Base-by-base conservation (phyloP, 441 rosid species). In the Erodium texanum region DNA sequence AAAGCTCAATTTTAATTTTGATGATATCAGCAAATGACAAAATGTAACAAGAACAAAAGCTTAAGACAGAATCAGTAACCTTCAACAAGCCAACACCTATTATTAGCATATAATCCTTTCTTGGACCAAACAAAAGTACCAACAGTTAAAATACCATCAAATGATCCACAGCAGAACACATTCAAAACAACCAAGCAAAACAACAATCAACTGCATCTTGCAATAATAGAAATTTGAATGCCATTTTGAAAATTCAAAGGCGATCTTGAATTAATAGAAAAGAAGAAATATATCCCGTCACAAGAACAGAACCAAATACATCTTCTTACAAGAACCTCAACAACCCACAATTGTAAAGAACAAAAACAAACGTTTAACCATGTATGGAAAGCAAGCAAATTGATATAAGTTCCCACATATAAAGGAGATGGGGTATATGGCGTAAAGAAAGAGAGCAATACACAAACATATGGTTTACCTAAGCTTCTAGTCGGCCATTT, bases 401-500 rank as follows among this genome's bases (percentile, higher is more conserved):
- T 66, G 66, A 48, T 15, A 59, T 64, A 71, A 32, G 62, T 71
- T 74, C 89, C 83, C 73, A 29, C 34, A 29, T 41, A 16, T 50
- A 50, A 50, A 50, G 56, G 56, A 14, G 16, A 50, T 50, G 18
- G 18, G 19, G 34, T 29, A 7, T 29, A 29, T 29, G 34, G 34
- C 34, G 6, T 1, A 2, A n/a, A 14, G 68, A 38, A 29, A 9
- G 8, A 66, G 59, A 79, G 75, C 50, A 68, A 71, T 36, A 36
- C 22, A 54, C 22, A 54, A 68, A 58, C 66, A 43, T 45, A 38
- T 38, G 45, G 45, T 38, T 38, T 38, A 38, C 34, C 34, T 29
- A 29, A 29, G 34, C 3, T n/a, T 62, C 78, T 82, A 90, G 27
- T 65, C 87, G 18, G 88, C 92, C 97, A 93, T 85, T 80, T 89